Evolutionary conservation across 495 filamentous ascomycete species (phyloP).

Genomic region (Immersiella caudata): DNA sequence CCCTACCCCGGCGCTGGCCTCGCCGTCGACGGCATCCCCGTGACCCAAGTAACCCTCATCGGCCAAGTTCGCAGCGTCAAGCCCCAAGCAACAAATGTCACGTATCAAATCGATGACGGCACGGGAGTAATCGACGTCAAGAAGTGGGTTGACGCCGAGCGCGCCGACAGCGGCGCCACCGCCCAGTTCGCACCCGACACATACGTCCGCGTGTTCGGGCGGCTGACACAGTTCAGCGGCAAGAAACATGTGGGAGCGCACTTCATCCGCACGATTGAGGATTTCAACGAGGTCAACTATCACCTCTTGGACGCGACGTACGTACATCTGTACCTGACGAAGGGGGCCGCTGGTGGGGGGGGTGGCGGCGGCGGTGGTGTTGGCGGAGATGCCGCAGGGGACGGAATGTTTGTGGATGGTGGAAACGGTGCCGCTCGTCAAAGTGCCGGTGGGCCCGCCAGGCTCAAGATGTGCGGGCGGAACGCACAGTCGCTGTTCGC

Average conservation of each 20-base stretch:
- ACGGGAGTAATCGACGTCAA: conserved; percentile 92
- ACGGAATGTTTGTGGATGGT: conserved; percentile 55
- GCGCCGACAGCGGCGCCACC: conserved; percentile 51
- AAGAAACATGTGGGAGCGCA: conserved; percentile 82
- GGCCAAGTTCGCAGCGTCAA: conserved; percentile 88
- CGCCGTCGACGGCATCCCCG: conserved; percentile 74
- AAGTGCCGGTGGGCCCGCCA: conserved; percentile 12
- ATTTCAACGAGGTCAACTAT: conserved; percentile 89
- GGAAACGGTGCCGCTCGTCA: conserved; percentile 19
- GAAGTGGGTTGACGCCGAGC: conserved; percentile 76
- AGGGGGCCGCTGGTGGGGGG: conserved; percentile 58
- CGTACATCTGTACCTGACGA: conserved; percentile 82
- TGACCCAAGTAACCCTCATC: conserved; percentile 72
- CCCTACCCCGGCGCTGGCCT: conserved; percentile 70
- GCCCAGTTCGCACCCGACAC: conserved; percentile 56
- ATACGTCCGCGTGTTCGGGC: conserved; percentile 83
- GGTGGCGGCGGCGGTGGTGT: conserved; percentile 32
- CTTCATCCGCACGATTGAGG: conserved; percentile 71
- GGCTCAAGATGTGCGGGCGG: conserved; percentile 54
- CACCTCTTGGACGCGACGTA: conserved; percentile 87
- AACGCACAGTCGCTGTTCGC: conserved; percentile 69
- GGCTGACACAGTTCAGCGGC: conserved; percentile 73
- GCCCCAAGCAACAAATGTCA: conserved; percentile 85
- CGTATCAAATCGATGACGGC: conserved; percentile 92
- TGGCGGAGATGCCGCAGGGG: conserved; percentile 47